Evolutionary conservation across 768 basidiomycete species (phyloP).

Genomic region (Mycena sanguinolenta): DNA sequence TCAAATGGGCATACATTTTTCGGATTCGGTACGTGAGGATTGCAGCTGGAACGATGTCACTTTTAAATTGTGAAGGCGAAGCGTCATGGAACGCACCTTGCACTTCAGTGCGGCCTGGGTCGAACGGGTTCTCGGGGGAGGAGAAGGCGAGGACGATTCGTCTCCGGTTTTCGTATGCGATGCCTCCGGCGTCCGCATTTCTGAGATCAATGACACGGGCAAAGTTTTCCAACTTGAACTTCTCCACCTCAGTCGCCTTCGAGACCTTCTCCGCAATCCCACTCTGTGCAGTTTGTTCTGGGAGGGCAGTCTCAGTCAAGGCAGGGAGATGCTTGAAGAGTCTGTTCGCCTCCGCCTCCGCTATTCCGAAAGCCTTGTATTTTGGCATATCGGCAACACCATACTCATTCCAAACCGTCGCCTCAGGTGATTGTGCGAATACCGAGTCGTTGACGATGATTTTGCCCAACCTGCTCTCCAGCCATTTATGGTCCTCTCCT

Average conservation of each 20-base stretch:
- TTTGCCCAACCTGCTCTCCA: slow-evolving; percentile 72
- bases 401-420: slow-evolving; percentile 47
- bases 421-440: slow-evolving; percentile 48
- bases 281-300: background rate
- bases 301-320: slow-evolving; percentile 51
- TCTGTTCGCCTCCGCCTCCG: slow-evolving; percentile 65
- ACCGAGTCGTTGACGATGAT: slow-evolving; percentile 69
- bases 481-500: slow-evolving; percentile 78
- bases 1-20: slow-evolving; percentile 82
- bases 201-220: slow-evolving; percentile 83
- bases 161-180: slow-evolving; percentile 88
- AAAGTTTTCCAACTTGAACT: slow-evolving; percentile 62
- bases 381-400: slow-evolving; percentile 60
- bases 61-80: background rate
- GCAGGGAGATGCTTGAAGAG: slow-evolving; percentile 79
- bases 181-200: slow-evolving; percentile 90
- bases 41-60: slow-evolving; percentile 68
- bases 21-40: slow-evolving; percentile 89
- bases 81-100: slow-evolving; percentile 74
- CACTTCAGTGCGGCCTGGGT: slow-evolving; percentile 89
- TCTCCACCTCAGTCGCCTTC: slow-evolving; percentile 41
- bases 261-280: background rate
- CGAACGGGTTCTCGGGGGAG: slow-evolving; percentile 69
- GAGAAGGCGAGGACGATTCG: slow-evolving; percentile 88
- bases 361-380: slow-evolving; percentile 77